Percentiles rank a stretch among this genome's conserved stretches.
phyloP scores from a whole-genome alignment of 2,329 filamentous ascomycete species.

The Plectosphaerella plurivora region DNA sequence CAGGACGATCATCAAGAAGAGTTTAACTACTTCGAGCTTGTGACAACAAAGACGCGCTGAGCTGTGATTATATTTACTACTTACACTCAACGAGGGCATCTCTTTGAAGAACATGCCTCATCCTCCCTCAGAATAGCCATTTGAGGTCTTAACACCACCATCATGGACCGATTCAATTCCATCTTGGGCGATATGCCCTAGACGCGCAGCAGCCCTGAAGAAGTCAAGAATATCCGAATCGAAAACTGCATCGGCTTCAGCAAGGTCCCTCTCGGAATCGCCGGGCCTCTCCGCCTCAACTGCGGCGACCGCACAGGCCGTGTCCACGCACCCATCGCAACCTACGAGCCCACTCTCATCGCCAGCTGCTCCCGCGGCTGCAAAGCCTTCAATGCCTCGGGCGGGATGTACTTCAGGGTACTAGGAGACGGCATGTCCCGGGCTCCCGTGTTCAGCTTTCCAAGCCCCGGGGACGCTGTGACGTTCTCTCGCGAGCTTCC shows the following conservation, averaged over 20 bases:
- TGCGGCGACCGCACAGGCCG: neutral
- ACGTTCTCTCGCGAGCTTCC: constrained; percentile 1
- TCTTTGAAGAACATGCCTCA: too few relatives aligned
- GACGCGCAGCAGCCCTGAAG: too few relatives aligned
- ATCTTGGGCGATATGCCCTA: too few relatives aligned
- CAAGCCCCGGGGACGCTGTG: neutral
- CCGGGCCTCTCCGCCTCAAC: neutral
- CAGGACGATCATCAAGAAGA: too few relatives aligned
- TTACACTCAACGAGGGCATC: too few relatives aligned
- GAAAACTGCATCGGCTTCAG: constrained; percentile 1
- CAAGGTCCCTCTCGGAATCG: constrained; percentile 1
- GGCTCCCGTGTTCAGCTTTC: constrained; percentile 1
- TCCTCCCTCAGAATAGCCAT: too few relatives aligned
- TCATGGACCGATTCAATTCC: too few relatives aligned
- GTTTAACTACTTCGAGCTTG: too few relatives aligned
- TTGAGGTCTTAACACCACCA: too few relatives aligned
- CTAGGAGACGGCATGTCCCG: neutral
- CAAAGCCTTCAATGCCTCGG: constrained; percentile 2
- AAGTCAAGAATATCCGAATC: neutral
- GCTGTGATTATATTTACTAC: too few relatives aligned
- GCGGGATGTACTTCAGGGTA: constrained; percentile 1
- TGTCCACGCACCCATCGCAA: neutral
- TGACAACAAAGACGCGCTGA: too few relatives aligned
- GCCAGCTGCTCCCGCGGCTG: constrained; percentile 3
- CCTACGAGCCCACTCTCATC: constrained; percentile 4